Evolutionary conservation across 805 yeast species (phyloP), one percentile per base, ranked within the genome.

Genomic region (Pichia kluyveri): DNA sequence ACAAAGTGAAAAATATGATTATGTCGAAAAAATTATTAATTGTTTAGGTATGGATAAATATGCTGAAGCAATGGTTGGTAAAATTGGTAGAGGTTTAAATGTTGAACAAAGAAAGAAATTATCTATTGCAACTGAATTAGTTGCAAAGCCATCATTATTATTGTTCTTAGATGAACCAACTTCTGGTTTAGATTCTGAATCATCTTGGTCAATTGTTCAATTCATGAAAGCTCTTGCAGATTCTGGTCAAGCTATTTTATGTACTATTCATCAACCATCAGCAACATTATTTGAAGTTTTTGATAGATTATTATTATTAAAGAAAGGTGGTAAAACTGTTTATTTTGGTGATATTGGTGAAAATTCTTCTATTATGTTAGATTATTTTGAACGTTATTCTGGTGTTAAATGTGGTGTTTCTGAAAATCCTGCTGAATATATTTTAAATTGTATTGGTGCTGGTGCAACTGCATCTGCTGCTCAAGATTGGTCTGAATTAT

Each of bases 371-470:
- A 63, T 68, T 17, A 69, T 75, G 67, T 69, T 72, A 47, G 53
- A 65, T 41, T 74, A 75, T 57, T 75, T 75, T 53, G 77, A 72
- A 57, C 60, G 59, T 42, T 56, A 72, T 53, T 76, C 95, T 42
- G 90, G 91, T 46, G 76, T 78, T 50, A 70, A 75, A 47, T 84
- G 91, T 70, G 77, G 73, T 47, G 66, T 63, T 9, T 69, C 72
- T 43, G 87, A 80, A 49, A 83, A 83, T 53, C 89, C 89, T 45
- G 89, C 88, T 45, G 89, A 82, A 65, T 83, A 82, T 68, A 81
- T 82, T 65, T 69, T 83, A 58, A 79, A 80, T 52, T 80, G 80
- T 57, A 82, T 84, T 62, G 91, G 91, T 55, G 90, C 90, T 37
- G 90, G 88, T 62, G 88, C 90, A 8, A 82, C 87, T 46, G 83